Conservation (phyloP, 495 filamentous ascomycete species). For the Xylaria grammica region DNA sequence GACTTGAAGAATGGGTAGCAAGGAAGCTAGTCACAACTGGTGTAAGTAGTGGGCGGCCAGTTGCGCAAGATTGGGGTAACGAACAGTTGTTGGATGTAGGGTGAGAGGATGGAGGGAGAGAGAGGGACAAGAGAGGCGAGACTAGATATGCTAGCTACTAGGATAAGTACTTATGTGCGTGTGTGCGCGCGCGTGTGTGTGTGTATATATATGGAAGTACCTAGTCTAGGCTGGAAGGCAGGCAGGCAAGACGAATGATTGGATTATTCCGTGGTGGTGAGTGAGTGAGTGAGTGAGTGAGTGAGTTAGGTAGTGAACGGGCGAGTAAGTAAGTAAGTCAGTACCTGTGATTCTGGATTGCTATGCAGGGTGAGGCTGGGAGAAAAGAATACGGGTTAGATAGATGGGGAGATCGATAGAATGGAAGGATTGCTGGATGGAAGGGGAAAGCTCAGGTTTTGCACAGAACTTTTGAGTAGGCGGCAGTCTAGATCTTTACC, state of each 20-base stretch:
- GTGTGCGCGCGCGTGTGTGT: not conserved
- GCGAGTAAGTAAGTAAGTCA: too few species aligned
- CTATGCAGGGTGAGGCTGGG: slow-evolving; percentile 19
- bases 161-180: not conserved
- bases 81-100: not conserved
- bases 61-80: slow-evolving; percentile 18
- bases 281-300: too few species aligned
- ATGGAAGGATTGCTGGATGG: too few species aligned
- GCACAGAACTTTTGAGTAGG: too few species aligned
- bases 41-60: slow-evolving; percentile 6
- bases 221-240: not conserved
- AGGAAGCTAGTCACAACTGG: slow-evolving; percentile 2
- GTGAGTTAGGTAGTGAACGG: too few species aligned
- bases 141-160: not conserved
- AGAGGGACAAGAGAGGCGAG: not conserved
- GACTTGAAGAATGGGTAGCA: slow-evolving; percentile 8
- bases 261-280: too few species aligned
- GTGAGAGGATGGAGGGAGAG: not conserved
- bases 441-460: not conserved
- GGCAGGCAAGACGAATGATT: too few species aligned
- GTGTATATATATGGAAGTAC: not conserved
- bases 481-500: too few species aligned
- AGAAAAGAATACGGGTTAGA: too few species aligned
- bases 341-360: not conserved
- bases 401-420: too few species aligned